Base-by-base conservation (phyloP, 495 filamentous ascomycete species). In the Aspergillus sparsus region DNA sequence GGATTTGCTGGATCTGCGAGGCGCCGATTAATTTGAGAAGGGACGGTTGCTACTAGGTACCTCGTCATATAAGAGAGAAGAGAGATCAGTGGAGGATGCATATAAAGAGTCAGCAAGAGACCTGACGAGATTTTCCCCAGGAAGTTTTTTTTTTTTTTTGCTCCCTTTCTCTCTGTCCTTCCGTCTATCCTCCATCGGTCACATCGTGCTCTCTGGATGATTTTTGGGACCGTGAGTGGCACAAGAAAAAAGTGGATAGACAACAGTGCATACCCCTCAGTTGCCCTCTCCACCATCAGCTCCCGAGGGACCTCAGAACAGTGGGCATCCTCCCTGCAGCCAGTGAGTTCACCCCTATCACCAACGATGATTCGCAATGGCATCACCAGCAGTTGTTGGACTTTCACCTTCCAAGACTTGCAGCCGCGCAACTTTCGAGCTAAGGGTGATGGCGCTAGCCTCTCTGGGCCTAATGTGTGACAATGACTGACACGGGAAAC, bases 381-480 rank as follows among this genome's bases (percentile, higher is more conserved):
- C 41, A 32, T 56, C 39, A 37, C 39, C 34, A 12, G 49, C 46
- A 52, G 10, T 41, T n/a, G 37, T n/a, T 41, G 9, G 37, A 21
- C 45, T 47, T 21, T 47, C 5, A 18, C 21, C 21, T 34, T 34
- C 21, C 21, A 12, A 51, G 37, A 51, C 49, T 41, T 54, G 60
- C 54, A 57, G 49, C 60, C 60, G 60, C 60, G 60, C 60, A 61
- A 49, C 41, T 51, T 18, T 53, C 53, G 49, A 53, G 60, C 47
- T 57, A 57, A 57, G 58, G 32, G 58, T 60, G 58, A 60, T 60
- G 31, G 34, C 10, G 15, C 58, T 60, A 62, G 47, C 53, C 32
- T 13, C n/a, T 49, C 21, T 31, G 5, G 49, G 49, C 33, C 37
- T 63, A 63, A 51, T 7, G 62, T 39, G 56, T 63, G 56, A 55